phyloP scores from a whole-genome alignment of 1,284 basidiomycete genomes.

The Uromyces viciae-fabae region DNA sequence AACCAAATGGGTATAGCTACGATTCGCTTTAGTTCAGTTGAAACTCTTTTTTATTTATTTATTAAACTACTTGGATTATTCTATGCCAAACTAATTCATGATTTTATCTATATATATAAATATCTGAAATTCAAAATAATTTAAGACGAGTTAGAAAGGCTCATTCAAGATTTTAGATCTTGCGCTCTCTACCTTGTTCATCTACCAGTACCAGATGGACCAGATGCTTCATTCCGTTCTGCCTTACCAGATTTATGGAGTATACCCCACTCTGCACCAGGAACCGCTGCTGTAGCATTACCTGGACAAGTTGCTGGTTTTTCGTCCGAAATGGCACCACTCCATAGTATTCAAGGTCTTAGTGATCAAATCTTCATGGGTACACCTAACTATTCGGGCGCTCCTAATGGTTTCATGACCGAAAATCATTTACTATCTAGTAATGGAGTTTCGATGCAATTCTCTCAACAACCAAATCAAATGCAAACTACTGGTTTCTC shows the following conservation, averaged over 20 bases:
- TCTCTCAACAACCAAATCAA: constrained; percentile 2
- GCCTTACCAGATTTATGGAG: constrained; percentile 43
- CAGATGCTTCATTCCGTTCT: constrained; percentile 41
- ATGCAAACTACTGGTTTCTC: constrained; percentile 26
- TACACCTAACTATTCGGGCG: background rate
- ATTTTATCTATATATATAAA: too few species aligned
- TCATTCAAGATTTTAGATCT: constrained; percentile 42
- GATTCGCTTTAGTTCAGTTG: constrained; percentile 41
- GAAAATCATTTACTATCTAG: constrained; percentile 27
- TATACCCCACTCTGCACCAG: constrained; percentile 39
- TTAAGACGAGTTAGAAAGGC: constrained; percentile 33
- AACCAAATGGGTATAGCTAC: constrained; percentile 44
- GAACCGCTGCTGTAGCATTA: constrained; percentile 28
- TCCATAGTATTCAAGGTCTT: constrained; percentile 34
- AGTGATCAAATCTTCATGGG: constrained; percentile 37
- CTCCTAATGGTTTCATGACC: background rate
- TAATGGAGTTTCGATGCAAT: constrained; percentile 9
- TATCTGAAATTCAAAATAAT: background rate
- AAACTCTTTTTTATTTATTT: background rate
- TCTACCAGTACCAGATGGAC: constrained; percentile 40
- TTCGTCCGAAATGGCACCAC: constrained; percentile 33
- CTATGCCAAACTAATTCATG: background rate
- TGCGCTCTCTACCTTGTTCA: constrained; percentile 44
- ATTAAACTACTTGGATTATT: background rate
- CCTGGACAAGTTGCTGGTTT: constrained; percentile 42